Evolutionary conservation across 2,329 filamentous ascomycete species (phyloP).

Genomic region (Pestalotiopsis sp.): DNA sequence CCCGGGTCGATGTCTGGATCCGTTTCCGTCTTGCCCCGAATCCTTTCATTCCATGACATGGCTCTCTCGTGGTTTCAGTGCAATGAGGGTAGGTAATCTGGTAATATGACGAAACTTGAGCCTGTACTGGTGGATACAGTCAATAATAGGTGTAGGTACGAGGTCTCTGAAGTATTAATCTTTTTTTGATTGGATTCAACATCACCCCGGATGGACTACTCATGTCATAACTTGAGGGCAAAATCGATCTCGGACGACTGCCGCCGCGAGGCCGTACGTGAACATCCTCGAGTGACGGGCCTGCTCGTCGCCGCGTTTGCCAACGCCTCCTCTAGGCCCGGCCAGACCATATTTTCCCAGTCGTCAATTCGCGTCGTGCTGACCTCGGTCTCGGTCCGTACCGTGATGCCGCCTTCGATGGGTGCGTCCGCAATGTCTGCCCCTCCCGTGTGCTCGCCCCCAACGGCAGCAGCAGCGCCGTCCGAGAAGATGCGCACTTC

Average conservation of each 20-base stretch:
- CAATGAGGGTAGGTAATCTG: too few species aligned
- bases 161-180: too few species aligned
- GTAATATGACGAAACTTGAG: too few species aligned
- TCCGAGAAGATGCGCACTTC: slow-evolving; percentile 7
- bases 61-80: too few species aligned
- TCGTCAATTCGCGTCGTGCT: background rate
- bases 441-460: background rate
- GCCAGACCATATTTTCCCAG: background rate
- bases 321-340: background rate
- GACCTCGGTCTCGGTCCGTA: slow-evolving; percentile 4
- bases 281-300: background rate
- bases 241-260: slow-evolving; percentile 3
- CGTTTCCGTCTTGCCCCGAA: too few species aligned
- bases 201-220: background rate
- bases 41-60: too few species aligned
- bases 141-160: too few species aligned
- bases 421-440: background rate
- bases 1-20: too few species aligned
- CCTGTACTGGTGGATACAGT: too few species aligned
- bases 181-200: background rate
- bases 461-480: background rate
- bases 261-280: background rate
- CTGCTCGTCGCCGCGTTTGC: background rate
- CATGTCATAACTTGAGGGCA: background rate
- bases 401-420: background rate